Evolutionary conservation across 73 alveolate genomes (phyloP), one percentile per base, ranked within the genome.

Genomic region (Breviolum minutum): DNA sequence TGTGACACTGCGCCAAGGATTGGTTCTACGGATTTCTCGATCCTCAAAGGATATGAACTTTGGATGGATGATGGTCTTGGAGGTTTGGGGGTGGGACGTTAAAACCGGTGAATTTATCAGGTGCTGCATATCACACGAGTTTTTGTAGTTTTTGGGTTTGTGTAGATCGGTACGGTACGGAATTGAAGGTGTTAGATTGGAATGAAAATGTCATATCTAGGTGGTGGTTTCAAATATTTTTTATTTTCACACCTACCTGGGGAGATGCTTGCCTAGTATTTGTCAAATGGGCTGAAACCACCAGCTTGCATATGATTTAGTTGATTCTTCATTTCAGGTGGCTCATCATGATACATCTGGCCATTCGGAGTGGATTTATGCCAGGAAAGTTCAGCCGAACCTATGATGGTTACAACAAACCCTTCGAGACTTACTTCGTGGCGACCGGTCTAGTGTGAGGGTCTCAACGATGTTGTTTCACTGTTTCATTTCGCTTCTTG

Each of bases 381-480:
- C 54, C 63, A 90, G 96, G 96, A 61, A 90, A 90, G 63, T 90
- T 90, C 87, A 69, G 87, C 87, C 96, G 96, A 27, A 48, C 77
- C 32, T 90, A 90, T 26, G 96, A 90, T 40, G 96, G 96, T 87
- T 90, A 90, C 87, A 90, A 90, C 96, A 90, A 90, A 87, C 96
- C 96, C 63, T 90, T 90, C 87, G 96, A 90, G 87, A 90, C 96
- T 64, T 90, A 90, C 96, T 90, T 90, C 74, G 96, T 90, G 96
- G 96, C 96, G 24, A 90, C 96, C 8, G 96, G 96, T 22, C 62
- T 90, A 87, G 96, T 90, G 88, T 79, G 16, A 71, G 71, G 71
- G 14, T 40, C 95, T 26, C 20, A n/a, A 24, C 81, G n/a, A 71
- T 6, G 32, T 13, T 24, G 32, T 69, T 69, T 69, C 27, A 24